Percentiles rank a stretch among this genome's conserved stretches.
phyloP scores from a whole-genome alignment of 2,329 filamentous ascomycete species.

The Cladorrhinum sp. region DNA sequence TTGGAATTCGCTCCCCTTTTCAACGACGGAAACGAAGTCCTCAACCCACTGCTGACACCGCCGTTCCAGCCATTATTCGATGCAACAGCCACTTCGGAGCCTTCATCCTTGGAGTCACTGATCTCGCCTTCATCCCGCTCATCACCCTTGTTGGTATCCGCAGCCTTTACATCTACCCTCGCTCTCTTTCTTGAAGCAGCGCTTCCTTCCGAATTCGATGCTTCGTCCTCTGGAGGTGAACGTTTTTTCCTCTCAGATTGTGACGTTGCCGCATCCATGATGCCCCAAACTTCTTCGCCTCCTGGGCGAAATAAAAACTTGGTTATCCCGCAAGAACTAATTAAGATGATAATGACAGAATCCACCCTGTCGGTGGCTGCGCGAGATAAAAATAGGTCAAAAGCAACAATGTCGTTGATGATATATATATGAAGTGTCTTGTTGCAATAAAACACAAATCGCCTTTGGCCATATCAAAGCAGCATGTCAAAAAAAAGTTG shows the following conservation, averaged over 20 bases:
- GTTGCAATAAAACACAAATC: neutral
- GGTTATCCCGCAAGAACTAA: neutral
- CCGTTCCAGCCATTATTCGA: slow-evolving; percentile 29
- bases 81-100: neutral
- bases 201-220: neutral
- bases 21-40: slow-evolving; percentile 28
- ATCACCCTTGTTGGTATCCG: slow-evolving; percentile 22
- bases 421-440: neutral
- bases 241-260: neutral
- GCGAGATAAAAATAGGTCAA: neutral
- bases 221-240: slow-evolving; percentile 2
- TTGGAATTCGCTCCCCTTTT: slow-evolving; percentile 9
- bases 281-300: neutral
- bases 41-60: slow-evolving; percentile 28
- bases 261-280: neutral
- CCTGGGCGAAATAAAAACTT: neutral
- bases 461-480: neutral
- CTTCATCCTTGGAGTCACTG: neutral
- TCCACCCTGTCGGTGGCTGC: neutral
- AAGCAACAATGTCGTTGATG: neutral
- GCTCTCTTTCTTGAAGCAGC: neutral
- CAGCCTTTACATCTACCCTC: neutral
- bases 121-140: slow-evolving; percentile 29
- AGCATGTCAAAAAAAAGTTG: neutral
- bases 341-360: neutral